Conservation (phyloP, 805 yeast species). For the Citeromyces nyonsensis region DNA sequence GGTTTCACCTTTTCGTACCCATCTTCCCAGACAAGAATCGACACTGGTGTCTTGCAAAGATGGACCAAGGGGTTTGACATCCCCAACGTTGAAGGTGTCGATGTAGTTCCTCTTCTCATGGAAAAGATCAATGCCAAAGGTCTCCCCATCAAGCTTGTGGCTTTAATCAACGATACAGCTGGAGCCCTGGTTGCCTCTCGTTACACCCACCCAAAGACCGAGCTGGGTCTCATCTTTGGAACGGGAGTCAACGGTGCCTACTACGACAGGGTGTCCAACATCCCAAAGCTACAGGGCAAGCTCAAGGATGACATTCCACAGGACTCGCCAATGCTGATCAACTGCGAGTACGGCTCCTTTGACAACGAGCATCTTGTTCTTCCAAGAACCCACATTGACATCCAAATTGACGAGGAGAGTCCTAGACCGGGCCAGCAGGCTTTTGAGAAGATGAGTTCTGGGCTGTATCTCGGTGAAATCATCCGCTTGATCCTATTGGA, state of each 20-base stretch:
- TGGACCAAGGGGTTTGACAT: constrained; percentile 99
- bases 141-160: constrained; percentile 81
- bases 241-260: constrained; percentile 98
- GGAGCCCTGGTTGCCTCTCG: constrained; percentile 95
- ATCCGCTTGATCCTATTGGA: constrained; percentile 73
- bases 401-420: constrained; percentile 66
- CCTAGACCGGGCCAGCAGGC: constrained; percentile 98
- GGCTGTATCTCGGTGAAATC: constrained; percentile 91
- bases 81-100: constrained; percentile 87
- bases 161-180: constrained; percentile 92
- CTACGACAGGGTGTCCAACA: constrained; percentile 60
- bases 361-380: constrained; percentile 80
- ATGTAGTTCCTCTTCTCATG: constrained; percentile 86
- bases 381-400: constrained; percentile 86
- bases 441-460: constrained; percentile 96
- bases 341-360: constrained; percentile 98
- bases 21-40: constrained; percentile 65
- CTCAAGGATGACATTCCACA: constrained; percentile 47
- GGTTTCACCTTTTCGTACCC: constrained; percentile 98
- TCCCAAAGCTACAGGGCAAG: constrained; percentile 76
- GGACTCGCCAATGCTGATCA: constrained; percentile 82
- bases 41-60: constrained; percentile 80
- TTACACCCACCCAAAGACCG: constrained; percentile 81
- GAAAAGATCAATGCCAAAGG: constrained; percentile 47
- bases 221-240: constrained; percentile 96